These are phyloP conservation scores for Boletellus ananiceps DNA, from an alignment of 768 basidiomycete genomes.

Conservation along the genomic window DNA sequence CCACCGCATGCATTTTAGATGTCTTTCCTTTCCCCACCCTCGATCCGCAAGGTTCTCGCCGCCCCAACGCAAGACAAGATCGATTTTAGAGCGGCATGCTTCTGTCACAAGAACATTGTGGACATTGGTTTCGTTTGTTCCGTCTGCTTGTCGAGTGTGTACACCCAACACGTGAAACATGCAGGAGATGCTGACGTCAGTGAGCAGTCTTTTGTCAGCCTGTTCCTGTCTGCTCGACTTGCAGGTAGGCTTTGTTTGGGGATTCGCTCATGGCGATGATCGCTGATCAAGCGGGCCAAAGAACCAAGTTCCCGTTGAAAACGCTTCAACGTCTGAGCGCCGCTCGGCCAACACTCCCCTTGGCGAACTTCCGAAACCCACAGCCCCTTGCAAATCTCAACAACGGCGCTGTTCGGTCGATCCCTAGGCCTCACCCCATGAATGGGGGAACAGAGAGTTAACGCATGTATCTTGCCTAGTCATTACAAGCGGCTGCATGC, in stretches of 20 bases:
- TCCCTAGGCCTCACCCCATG: conserved; percentile 3
- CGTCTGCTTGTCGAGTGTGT: conserved; percentile 94
- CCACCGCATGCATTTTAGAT: conserved; percentile 50
- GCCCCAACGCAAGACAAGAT: conserved; percentile 93
- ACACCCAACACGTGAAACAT: not conserved
- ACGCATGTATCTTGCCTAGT: not conserved
- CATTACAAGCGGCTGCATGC: not conserved
- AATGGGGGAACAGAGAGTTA: conserved; percentile 20
- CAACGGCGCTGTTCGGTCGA: conserved; percentile 25
- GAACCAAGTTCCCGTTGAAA: conserved; percentile 94
- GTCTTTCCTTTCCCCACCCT: conserved; percentile 68
- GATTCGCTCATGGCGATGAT: not conserved
- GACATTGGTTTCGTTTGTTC: conserved; percentile 98
- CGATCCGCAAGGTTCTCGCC: conserved; percentile 70
- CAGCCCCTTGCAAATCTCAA: conserved; percentile 33
- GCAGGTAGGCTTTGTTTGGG: conserved; percentile 56
- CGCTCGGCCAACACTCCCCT: conserved; percentile 41
- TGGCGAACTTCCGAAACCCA: conserved; percentile 25
- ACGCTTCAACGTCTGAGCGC: conserved; percentile 80
- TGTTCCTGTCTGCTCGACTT: conserved; percentile 89
- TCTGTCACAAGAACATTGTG: conserved; percentile 96
- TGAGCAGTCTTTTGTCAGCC: conserved; percentile 86
- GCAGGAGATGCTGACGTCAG: conserved; percentile 7
- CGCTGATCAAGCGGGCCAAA: conserved; percentile 28
- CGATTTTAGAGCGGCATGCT: conserved; percentile 96